Evolutionary conservation across 2,329 filamentous ascomycete genomes (phyloP), one percentile per base, ranked within the genome.

Genomic region (Botrytis medusae): DNA sequence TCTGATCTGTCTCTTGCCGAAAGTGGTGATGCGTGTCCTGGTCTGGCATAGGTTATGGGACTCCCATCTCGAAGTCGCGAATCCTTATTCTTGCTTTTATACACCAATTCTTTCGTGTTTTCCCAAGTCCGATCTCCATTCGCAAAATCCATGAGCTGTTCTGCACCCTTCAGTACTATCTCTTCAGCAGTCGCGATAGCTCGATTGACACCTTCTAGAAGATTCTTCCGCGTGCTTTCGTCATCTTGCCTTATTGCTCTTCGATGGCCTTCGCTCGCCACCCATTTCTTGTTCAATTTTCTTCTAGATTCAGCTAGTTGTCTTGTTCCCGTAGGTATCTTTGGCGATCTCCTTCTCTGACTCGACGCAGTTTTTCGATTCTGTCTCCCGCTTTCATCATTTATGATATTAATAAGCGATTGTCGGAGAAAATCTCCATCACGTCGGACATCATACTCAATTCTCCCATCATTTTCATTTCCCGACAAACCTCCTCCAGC

Each of bases 221-320:
- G 34, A 34, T 42, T 18, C 9, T 32, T 42, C 40, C 54, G 40
- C 29, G 22, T 61, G 4, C n/a, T 69, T 51, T 69, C 63, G 22
- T 72, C 71, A n/a, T 32, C 37, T 10, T 61, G 51, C 22, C 32
- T 40, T 34, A 32, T 42, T 34, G 32, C n/a, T 9, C 6, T 34
- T 69, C 42, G 51, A 20, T 68, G 46, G 7, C 22, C 32, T 32
- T 67, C 61, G 1, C 61, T 42, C 42, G 34, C 40, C 3, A 51
- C 46, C 63, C 63, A 69, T 40, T 72, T 40, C 7, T 32, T 29
- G 10, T 69, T 69, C 34, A 34, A 9, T 48, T 72, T 69, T 14
- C 46, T 51, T 32, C 71, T 57, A 6, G 71, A 51, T 72, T 61
- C 54, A 42, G 63, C 63, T 16, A 72, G 44, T 29, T 40, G 42